These are phyloP conservation scores for Globisporangium carolinianum DNA, from an alignment of 352 stramenopile genomes.

Conservation along the genomic window DNA sequence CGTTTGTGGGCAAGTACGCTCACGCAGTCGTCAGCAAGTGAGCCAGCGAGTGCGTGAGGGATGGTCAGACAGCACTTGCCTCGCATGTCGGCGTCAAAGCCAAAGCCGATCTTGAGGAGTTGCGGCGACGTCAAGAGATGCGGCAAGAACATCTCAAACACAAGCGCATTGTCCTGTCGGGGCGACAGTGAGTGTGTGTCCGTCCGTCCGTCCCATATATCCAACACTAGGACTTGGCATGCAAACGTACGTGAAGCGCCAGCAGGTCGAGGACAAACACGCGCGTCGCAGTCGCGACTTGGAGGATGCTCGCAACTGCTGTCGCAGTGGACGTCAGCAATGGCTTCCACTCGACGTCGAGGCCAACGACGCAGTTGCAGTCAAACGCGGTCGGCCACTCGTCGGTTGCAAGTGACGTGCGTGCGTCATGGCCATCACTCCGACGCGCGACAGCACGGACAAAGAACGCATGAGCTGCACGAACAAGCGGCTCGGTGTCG, in stretches of 20 bases:
- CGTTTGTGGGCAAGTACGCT: neutral
- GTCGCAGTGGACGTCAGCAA: constrained; percentile 17
- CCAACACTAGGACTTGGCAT: neutral
- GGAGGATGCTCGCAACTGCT: constrained; percentile 48
- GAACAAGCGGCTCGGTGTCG: constrained; percentile 21
- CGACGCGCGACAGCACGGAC: constrained; percentile 3
- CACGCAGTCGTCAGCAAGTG: neutral
- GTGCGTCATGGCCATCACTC: neutral
- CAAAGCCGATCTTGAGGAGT: constrained; percentile 58
- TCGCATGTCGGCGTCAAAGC: constrained; percentile 65
- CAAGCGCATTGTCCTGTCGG: constrained; percentile 25
- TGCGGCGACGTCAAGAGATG: constrained; percentile 24
- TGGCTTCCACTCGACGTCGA: constrained; percentile 69
- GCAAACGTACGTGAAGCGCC: constrained; percentile 36
- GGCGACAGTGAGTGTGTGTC: neutral
- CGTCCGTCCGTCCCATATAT: neutral
- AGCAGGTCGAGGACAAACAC: constrained; percentile 60
- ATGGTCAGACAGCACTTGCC: constrained; percentile 16
- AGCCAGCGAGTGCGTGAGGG: neutral
- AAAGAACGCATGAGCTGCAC: constrained; percentile 20
- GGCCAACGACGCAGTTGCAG: constrained; percentile 21
- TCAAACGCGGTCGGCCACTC: neutral
- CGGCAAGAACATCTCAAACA: constrained; percentile 44
- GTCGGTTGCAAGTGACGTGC: neutral
- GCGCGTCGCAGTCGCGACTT: constrained; percentile 37